A percentile compares a stretch with the other conserved stretches of the same genome.
phyloP scores from a whole-genome alignment of 2,329 filamentous ascomycete genomes.

The Aspergillaceae sp. region DNA sequence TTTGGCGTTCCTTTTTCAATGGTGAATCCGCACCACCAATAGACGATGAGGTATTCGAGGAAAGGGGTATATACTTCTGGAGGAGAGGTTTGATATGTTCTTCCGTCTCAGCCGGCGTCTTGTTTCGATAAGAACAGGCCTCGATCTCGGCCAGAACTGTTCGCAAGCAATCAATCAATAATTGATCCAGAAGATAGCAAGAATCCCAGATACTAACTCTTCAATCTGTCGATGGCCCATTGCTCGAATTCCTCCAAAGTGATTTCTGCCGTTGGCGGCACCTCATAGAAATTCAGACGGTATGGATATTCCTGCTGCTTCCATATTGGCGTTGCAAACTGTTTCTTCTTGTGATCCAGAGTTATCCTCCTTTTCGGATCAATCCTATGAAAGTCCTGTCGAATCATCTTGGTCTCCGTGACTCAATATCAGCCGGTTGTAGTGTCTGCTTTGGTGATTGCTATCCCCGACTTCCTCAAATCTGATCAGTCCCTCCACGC shows the following conservation, averaged over 20 bases:
- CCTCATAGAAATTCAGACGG: constrained; percentile 83
- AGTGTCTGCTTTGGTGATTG: not conserved
- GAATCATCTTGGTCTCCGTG: constrained; percentile 30
- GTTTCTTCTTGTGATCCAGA: constrained; percentile 72
- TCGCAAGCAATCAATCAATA: constrained; percentile 1
- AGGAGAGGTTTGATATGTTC: constrained; percentile 77
- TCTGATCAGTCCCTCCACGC: constrained; percentile 5
- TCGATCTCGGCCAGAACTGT: constrained; percentile 52
- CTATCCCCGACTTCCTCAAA: not conserved
- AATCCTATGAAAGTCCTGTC: constrained; percentile 35
- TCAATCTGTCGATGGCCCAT: constrained; percentile 90
- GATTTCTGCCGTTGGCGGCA: constrained; percentile 85
- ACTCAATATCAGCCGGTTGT: not conserved
- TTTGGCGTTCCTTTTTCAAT: constrained; percentile 67
- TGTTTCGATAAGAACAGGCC: constrained; percentile 91
- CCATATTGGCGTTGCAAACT: constrained; percentile 71
- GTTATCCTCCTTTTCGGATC: constrained; percentile 65
- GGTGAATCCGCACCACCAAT: constrained; percentile 41
- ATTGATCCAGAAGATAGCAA: not conserved
- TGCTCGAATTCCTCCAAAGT: constrained; percentile 96
- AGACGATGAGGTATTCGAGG: constrained; percentile 60
- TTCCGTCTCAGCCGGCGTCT: constrained; percentile 69
- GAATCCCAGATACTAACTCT: constrained; percentile 46
- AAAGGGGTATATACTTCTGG: constrained; percentile 76
- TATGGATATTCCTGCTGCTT: constrained; percentile 72